Evolutionary conservation across 345 rosid species (phyloP).

Genomic region (Pelargonium nanum): DNA sequence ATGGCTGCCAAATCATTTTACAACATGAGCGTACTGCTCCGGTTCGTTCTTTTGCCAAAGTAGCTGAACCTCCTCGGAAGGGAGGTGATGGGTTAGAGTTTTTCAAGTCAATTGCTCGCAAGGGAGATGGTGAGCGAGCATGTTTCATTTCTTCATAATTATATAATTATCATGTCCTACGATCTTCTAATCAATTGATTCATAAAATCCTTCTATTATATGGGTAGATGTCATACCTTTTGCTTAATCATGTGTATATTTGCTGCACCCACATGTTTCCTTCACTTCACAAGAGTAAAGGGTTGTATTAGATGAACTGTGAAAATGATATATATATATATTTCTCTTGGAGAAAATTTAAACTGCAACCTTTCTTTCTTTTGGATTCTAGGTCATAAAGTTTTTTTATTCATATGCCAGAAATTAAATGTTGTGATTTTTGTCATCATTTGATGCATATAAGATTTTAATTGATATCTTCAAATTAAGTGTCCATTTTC

Average conservation of each 20-base stretch:
- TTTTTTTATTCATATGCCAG: background rate
- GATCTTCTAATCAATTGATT: too few relatives aligned
- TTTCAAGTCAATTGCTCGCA: background rate
- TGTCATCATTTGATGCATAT: background rate
- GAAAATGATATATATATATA: background rate
- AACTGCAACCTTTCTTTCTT: background rate
- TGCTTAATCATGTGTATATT: background rate
- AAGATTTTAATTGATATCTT: constrained; percentile 1
- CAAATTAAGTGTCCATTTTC: background rate
- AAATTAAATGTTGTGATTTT: background rate
- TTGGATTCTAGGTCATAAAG: background rate
- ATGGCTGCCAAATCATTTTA: constrained; percentile 31
- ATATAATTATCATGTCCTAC: background rate
- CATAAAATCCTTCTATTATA: too few relatives aligned
- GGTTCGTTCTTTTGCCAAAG: constrained; percentile 64
- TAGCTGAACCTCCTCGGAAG: constrained; percentile 59
- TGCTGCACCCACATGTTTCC: background rate
- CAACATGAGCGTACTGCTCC: constrained; percentile 43
- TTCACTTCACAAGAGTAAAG: background rate
- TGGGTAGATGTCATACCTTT: too few relatives aligned
- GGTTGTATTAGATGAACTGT: background rate
- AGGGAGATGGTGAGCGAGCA: background rate
- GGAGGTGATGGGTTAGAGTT: constrained; percentile 65
- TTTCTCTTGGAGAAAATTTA: background rate
- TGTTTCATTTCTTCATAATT: too few relatives aligned